A percentile compares a stretch with the other conserved stretches of the same genome.
Conservation (phyloP, 352 stramenopile species). For the Elongisporangium anandrum region DNA sequence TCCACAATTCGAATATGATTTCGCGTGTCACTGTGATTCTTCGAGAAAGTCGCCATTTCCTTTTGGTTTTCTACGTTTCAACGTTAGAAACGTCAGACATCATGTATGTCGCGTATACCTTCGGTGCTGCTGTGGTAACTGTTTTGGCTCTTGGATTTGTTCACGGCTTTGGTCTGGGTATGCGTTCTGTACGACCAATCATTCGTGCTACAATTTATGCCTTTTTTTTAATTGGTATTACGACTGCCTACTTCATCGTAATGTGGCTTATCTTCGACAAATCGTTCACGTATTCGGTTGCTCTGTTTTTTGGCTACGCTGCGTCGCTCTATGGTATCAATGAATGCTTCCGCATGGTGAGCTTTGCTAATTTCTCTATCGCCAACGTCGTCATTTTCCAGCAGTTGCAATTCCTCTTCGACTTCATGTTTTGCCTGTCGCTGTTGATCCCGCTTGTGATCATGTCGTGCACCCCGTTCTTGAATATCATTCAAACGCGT, state of each 20-base stretch:
- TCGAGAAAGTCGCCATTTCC: conserved; percentile 66
- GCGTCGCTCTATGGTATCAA: conserved; percentile 67
- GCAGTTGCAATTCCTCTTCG: conserved; percentile 76
- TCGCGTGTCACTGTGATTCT: conserved; percentile 63
- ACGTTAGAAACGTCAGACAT: conserved; percentile 43
- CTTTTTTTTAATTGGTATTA: conserved; percentile 15
- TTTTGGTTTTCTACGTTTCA: conserved; percentile 72
- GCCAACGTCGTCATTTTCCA: conserved; percentile 49
- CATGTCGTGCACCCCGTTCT: conserved; percentile 67
- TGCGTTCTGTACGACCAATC: conserved; percentile 34
- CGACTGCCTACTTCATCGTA: conserved; percentile 46
- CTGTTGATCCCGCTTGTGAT: conserved; percentile 66
- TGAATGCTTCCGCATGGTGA: conserved; percentile 71
- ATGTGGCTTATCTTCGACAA: conserved; percentile 35
- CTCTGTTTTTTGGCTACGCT: conserved; percentile 63
- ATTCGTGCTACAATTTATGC: conserved; percentile 49
- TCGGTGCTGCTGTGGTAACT: conserved; percentile 45
- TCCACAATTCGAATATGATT: conserved; percentile 65
- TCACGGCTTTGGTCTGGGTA: conserved; percentile 33
- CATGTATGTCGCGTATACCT: conserved; percentile 43
- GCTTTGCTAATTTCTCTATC: conserved; percentile 55
- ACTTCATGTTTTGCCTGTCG: conserved; percentile 65
- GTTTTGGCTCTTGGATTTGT: conserved; percentile 45
- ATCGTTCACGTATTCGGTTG: conserved; percentile 32
- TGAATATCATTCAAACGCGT: conserved; percentile 78